Percentiles rank a stretch among this genome's conserved stretches.
These are phyloP conservation scores for Syzygium aqueum DNA, from an alignment of 345 rosid genomes.

Conservation along the genomic window DNA sequence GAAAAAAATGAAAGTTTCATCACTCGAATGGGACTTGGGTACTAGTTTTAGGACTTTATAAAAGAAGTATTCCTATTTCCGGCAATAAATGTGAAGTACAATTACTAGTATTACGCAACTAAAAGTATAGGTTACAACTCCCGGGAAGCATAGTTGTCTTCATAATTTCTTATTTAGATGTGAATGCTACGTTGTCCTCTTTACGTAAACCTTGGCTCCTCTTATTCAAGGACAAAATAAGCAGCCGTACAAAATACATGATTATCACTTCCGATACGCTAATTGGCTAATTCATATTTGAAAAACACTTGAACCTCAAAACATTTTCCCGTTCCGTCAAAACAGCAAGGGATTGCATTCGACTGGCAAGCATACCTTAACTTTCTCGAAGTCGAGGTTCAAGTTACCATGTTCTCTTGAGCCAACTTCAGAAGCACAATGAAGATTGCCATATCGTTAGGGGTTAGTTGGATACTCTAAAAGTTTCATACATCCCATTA, in stretches of 20 bases:
- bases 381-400: too few relatives aligned
- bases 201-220: background rate
- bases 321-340: background rate
- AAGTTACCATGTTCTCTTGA: too few relatives aligned
- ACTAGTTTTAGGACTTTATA: background rate
- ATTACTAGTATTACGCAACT: too few relatives aligned
- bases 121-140: background rate
- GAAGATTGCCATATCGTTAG: background rate
- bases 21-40: background rate
- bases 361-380: background rate
- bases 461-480: background rate
- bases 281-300: too few relatives aligned
- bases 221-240: background rate
- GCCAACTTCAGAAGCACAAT: too few relatives aligned
- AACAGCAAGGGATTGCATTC: background rate
- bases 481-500: background rate
- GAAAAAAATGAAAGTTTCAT: background rate
- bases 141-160: rapidly evolving
- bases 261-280: background rate
- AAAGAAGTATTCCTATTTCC: background rate
- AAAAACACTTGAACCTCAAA: too few relatives aligned
- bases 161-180: too few relatives aligned
- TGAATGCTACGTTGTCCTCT: background rate
- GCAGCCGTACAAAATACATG: background rate
- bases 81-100: background rate